phyloP scores from a whole-genome alignment of 2,329 filamentous ascomycete genomes.

The Onygenales sp. region DNA sequence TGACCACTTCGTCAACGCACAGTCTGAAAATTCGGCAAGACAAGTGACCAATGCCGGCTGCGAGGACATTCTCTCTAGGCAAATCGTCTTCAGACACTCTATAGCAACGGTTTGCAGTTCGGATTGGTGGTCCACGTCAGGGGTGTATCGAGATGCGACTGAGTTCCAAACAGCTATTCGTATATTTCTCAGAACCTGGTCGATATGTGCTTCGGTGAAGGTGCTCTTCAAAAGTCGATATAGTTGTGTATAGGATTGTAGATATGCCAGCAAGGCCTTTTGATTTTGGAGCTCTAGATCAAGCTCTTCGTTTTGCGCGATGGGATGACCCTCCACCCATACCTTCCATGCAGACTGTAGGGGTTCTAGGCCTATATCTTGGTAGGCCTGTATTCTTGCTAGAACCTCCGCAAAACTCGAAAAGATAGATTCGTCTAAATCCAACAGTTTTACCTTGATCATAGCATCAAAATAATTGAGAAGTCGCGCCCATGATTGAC shows the following conservation, averaged over 20 bases:
- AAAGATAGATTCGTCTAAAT: constrained; percentile 63
- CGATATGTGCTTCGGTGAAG: constrained; percentile 53
- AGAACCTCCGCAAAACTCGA: constrained; percentile 58
- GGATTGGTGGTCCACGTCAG: constrained; percentile 29
- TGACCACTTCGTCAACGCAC: constrained; percentile 41
- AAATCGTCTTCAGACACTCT: constrained; percentile 26
- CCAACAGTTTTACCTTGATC: constrained; percentile 54
- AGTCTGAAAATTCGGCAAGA: constrained; percentile 59
- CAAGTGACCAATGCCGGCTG: constrained; percentile 27
- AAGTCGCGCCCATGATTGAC: constrained; percentile 65
- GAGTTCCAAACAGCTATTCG: constrained; percentile 61
- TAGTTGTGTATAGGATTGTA: constrained; percentile 64
- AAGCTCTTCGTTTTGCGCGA: constrained; percentile 31
- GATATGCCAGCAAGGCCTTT: constrained; percentile 75
- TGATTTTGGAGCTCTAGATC: constrained; percentile 57
- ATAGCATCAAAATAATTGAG: constrained; percentile 58
- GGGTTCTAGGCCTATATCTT: constrained; percentile 36
- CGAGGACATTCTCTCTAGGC: constrained; percentile 26
- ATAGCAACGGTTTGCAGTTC: constrained; percentile 25
- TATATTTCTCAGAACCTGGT: constrained; percentile 61
- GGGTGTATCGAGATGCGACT: constrained; percentile 38
- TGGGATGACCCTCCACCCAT: constrained; percentile 59
- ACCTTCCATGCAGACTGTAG: constrained; percentile 58
- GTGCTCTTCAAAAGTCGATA: constrained; percentile 63
- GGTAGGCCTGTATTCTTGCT: constrained; percentile 31